These are phyloP conservation scores for Dioscorea dumetorum DNA, from an alignment of 106 monocot genomes.

Conservation along the genomic window DNA sequence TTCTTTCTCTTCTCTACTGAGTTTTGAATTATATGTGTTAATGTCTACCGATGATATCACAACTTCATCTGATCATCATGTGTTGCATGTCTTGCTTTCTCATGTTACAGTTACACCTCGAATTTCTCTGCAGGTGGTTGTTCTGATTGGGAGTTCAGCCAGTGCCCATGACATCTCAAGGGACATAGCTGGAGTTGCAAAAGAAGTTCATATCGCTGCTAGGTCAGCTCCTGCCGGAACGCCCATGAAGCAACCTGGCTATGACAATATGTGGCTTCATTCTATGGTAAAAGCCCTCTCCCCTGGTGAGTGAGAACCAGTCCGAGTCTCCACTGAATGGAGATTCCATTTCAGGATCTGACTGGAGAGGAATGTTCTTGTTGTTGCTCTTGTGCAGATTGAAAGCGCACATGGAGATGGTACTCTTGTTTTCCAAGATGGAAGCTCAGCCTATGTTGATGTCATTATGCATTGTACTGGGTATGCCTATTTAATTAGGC, in stretches of 20 bases:
- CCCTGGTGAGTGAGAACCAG: slow-evolving; percentile 21
- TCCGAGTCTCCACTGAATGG: neutral
- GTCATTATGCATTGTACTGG: slow-evolving; percentile 97
- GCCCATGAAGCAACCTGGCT: slow-evolving; percentile 39
- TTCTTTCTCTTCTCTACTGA: neutral
- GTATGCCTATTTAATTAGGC: slow-evolving; percentile 25
- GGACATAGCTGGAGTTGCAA: slow-evolving; percentile 61
- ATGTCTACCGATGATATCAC: too few relatives aligned
- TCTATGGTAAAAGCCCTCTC: slow-evolving; percentile 63
- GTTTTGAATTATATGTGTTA: neutral
- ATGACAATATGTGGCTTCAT: slow-evolving; percentile 90
- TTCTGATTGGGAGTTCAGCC: slow-evolving; percentile 78
- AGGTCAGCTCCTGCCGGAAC: slow-evolving; percentile 33
- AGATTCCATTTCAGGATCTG: neutral
- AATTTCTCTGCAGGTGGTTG: slow-evolving; percentile 50
- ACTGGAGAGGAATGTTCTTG: neutral
- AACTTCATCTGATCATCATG: too few relatives aligned
- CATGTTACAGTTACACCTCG: neutral
- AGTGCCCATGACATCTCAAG: slow-evolving; percentile 90
- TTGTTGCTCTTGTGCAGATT: slow-evolving; percentile 40
- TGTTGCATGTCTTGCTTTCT: too few relatives aligned
- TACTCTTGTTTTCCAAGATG: slow-evolving; percentile 16
- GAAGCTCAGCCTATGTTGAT: slow-evolving; percentile 40
- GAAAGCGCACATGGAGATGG: slow-evolving; percentile 29
- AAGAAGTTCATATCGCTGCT: slow-evolving; percentile 82